Evolutionary conservation across 1,284 basidiomycete genomes (phyloP).

Genomic region (Erythrobasidium hasegawianum): DNA sequence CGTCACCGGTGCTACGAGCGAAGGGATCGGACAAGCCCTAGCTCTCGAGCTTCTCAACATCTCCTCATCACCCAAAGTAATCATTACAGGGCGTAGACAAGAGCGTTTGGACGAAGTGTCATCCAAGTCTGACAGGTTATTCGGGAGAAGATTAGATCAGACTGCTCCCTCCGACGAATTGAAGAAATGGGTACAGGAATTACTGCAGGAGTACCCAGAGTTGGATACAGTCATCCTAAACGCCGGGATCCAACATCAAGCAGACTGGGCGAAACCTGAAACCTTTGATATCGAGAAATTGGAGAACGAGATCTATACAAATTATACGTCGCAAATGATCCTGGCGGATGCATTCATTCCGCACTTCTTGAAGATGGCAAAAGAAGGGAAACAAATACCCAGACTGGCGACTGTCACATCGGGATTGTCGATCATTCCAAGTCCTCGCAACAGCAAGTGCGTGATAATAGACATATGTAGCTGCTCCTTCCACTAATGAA

Average conservation of each 20-base stretch:
- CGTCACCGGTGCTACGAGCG: slow-evolving; percentile 60
- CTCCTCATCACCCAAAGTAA: slow-evolving; percentile 53
- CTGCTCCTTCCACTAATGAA: too few relatives aligned
- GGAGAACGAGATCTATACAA: slow-evolving; percentile 56
- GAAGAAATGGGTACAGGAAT: slow-evolving; percentile 47
- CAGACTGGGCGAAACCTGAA: slow-evolving; percentile 56
- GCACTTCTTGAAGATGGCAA: slow-evolving; percentile 56
- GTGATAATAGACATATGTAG: too few relatives aligned
- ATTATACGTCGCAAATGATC: slow-evolving; percentile 58
- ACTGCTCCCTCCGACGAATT: slow-evolving; percentile 3
- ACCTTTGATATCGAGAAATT: slow-evolving; percentile 55
- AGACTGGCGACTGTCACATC: slow-evolving; percentile 59
- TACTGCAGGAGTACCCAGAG: slow-evolving; percentile 55
- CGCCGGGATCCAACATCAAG: slow-evolving; percentile 58
- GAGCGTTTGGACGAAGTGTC: slow-evolving; percentile 37
- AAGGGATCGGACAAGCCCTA: slow-evolving; percentile 60
- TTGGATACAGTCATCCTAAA: slow-evolving; percentile 56
- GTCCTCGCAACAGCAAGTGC: slow-evolving; percentile 40
- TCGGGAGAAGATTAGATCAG: slow-evolving; percentile 18
- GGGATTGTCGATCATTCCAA: slow-evolving; percentile 55
- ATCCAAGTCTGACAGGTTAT: slow-evolving; percentile 50
- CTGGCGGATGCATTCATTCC: slow-evolving; percentile 58
- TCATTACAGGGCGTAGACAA: slow-evolving; percentile 58
- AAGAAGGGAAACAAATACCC: slow-evolving; percentile 46
- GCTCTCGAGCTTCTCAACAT: slow-evolving; percentile 47